Conservation (phyloP, 106 monocot species). For the Allium fistulosum region DNA sequence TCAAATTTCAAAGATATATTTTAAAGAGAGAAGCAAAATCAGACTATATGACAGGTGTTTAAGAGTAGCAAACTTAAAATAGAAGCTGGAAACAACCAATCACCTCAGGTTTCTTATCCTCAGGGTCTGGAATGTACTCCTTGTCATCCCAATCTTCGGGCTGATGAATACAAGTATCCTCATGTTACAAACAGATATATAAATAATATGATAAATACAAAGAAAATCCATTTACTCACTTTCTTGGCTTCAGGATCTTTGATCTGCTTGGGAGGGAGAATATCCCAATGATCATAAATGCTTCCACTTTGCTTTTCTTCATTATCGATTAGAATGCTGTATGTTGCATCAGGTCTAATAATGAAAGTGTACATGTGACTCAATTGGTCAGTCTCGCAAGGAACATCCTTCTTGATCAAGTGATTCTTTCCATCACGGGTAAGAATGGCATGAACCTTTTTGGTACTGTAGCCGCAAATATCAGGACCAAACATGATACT, state of each 20-base stretch:
- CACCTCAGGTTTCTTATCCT: constrained; percentile 74
- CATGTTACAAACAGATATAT: neutral
- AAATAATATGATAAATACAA: neutral
- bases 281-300: constrained; percentile 52
- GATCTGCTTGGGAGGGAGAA: constrained; percentile 64
- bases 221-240: constrained; percentile 8
- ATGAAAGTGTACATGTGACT: constrained; percentile 67
- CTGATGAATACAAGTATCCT: constrained; percentile 15
- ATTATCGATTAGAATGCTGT: constrained; percentile 58
- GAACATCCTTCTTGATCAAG: constrained; percentile 51
- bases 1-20: neutral
- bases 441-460: constrained; percentile 63
- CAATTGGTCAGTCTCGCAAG: constrained; percentile 60
- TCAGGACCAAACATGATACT: constrained; percentile 80
- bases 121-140: constrained; percentile 54
- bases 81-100: neutral
- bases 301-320: constrained; percentile 54
- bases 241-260: constrained; percentile 70
- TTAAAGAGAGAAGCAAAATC: neutral
- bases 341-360: constrained; percentile 50
- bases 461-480: constrained; percentile 53
- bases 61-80: no score
- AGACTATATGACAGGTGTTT: neutral
- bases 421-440: constrained; percentile 54
- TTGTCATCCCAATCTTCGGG: constrained; percentile 73